Percentiles rank a stretch among this genome's conserved stretches.
phyloP scores from a whole-genome alignment of 2,329 filamentous ascomycete genomes.

The Xylaria arbuscula region DNA sequence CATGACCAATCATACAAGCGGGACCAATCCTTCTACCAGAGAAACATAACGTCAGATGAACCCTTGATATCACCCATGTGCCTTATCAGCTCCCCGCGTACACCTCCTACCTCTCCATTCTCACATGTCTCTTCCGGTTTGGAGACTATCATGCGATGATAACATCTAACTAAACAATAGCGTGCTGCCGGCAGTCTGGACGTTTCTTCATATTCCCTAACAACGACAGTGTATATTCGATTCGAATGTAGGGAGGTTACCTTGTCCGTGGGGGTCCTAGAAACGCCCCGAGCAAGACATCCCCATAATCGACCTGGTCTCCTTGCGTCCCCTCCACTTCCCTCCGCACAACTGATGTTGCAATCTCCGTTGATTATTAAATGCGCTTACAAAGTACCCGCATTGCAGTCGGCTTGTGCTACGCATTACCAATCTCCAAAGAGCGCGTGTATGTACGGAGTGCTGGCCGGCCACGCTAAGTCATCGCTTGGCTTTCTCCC shows the following conservation, averaged over 20 bases:
- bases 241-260: too few species aligned
- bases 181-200: slow-evolving; percentile 14
- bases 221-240: too few species aligned
- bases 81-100: not conserved
- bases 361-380: slow-evolving; percentile 38
- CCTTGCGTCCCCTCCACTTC: not conserved
- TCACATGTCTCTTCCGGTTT: not conserved
- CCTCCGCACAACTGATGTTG: slow-evolving; percentile 29
- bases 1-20: slow-evolving; percentile 31
- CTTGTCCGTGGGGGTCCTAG: slow-evolving; percentile 22
- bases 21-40: slow-evolving; percentile 7
- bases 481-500: too few species aligned
- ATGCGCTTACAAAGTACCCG: slow-evolving; percentile 36
- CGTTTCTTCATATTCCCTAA: too few species aligned
- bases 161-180: slow-evolving; percentile 26
- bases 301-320: not conserved
- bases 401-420: slow-evolving; percentile 15
- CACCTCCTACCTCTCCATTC: not conserved
- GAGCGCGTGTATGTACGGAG: not conserved
- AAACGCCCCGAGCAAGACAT: slow-evolving; percentile 11
- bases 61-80: slow-evolving; percentile 26
- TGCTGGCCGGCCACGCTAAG: too few species aligned
- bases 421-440: slow-evolving; percentile 32
- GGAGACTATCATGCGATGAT: slow-evolving; percentile 10
- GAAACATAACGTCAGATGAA: slow-evolving; percentile 30